These are phyloP conservation scores for Arthrobotrys musiformis DNA, from an alignment of 2,329 filamentous ascomycete species.

Conservation along the genomic window DNA sequence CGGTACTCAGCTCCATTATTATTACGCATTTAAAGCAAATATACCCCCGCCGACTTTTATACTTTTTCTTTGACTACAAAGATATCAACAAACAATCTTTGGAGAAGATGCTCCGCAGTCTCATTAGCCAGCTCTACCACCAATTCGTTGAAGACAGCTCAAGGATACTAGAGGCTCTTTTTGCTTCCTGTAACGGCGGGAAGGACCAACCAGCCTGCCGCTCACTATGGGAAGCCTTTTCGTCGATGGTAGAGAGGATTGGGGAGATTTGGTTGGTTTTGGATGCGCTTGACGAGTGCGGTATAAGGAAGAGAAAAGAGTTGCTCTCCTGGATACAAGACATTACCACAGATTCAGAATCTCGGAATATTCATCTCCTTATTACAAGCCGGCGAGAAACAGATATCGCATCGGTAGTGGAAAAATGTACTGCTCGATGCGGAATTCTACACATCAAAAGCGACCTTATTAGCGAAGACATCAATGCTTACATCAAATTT, in stretches of 20 bases:
- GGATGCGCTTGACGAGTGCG: conserved; percentile 61
- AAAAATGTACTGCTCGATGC: not conserved
- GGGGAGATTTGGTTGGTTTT: conserved; percentile 59
- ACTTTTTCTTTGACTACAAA: too few species aligned
- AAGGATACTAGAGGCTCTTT: too few species aligned
- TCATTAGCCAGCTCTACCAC: too few species aligned
- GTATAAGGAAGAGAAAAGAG: not conserved
- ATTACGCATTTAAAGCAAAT: too few species aligned
- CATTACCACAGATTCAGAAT: not conserved
- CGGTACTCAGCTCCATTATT: too few species aligned
- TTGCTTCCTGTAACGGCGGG: conserved; percentile 55
- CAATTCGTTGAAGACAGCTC: too few species aligned
- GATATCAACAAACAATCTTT: too few species aligned
- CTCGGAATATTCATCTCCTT: conserved; percentile 1
- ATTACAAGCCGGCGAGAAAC: not conserved
- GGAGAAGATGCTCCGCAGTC: too few species aligned
- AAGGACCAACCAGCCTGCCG: conserved; percentile 59
- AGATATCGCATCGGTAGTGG: not conserved
- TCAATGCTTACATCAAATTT: not conserved
- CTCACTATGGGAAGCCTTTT: conserved; percentile 57
- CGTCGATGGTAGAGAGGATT: conserved; percentile 59
- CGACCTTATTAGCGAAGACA: conserved; percentile 3
- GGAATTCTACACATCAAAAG: not conserved
- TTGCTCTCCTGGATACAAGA: conserved; percentile 5
- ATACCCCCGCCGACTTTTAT: too few species aligned